Conservation (phyloP, 1,139 yeast species). For the Wickerhamomyces sp. region DNA sequence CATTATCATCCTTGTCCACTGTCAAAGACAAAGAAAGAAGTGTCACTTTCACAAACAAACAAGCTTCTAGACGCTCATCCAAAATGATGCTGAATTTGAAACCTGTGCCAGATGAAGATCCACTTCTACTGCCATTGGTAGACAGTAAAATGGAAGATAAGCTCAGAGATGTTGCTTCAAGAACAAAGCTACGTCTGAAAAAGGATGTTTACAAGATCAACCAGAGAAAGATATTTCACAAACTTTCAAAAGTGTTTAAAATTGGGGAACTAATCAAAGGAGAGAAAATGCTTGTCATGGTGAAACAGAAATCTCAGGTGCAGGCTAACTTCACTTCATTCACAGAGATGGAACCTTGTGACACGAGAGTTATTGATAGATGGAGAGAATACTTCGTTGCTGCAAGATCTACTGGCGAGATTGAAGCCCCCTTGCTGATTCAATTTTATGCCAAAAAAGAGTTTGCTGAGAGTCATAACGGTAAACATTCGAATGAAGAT, state of each 20-base stretch:
- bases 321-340: constrained; percentile 26
- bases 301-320: constrained; percentile 34
- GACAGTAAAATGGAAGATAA: constrained; percentile 5
- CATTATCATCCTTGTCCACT: no score
- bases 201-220: constrained; percentile 7
- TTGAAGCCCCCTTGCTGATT: constrained; percentile 44
- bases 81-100: constrained; percentile 3
- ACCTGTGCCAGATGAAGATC: constrained; percentile 11
- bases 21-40: no score
- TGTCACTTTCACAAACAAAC: not conserved
- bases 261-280: constrained; percentile 61
- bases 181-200: constrained; percentile 8
- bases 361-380: constrained; percentile 54
- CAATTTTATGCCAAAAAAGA: constrained; percentile 55
- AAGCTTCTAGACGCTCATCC: not conserved
- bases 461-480: constrained; percentile 25
- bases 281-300: constrained; percentile 62
- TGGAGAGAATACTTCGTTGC: constrained; percentile 76
- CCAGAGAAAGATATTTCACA: constrained; percentile 9
- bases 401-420: constrained; percentile 50
- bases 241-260: constrained; percentile 12
- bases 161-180: constrained; percentile 9
- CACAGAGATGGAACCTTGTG: constrained; percentile 45
- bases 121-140: constrained; percentile 1
- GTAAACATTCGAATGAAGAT: constrained; percentile 20